Base-by-base conservation (phyloP, 805 yeast species). In the Schizosaccharomyces osmophilus region DNA sequence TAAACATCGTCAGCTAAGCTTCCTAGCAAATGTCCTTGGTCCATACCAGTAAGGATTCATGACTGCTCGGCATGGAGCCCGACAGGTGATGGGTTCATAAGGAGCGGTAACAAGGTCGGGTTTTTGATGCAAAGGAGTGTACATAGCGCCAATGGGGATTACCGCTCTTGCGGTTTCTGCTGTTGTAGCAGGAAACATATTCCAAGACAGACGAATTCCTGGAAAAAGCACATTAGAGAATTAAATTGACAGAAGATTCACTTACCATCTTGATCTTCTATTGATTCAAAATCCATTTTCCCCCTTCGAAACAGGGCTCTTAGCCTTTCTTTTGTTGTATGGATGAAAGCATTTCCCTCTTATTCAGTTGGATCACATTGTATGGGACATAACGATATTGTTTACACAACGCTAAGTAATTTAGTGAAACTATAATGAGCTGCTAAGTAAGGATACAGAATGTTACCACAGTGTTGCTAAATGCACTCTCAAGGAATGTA, bases 61-160 rank as follows among this genome's bases (percentile, higher is more conserved):
- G 45, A 87, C 82, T 4, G 89, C 83, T 65, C 86, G 82, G 77
- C 98, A 93, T 63, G 81, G 81, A 29, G 82, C 79, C 62, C 88
- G 78, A 74, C 96, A 89, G 54, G 80, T 73, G 61, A 82, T 82
- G 13, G 97, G 97, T 71, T 89, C 95, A 72, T 88, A 87, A 67
- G 80, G 80, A 62, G 89, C 87, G 61, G 85, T 73, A 19, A 86
- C 83, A 64, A 87, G 75, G 64, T 83, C 88, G 63, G 83, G 84
- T 66, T 85, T 80, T 63, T 80, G 81, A 68, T 86, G 82, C 67
- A 93, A 78, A 8, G 98, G 98, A 17, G 97, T 88, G 75, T 88
- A 93, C 64, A 93, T 74, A 62, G 95, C 84, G 54, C 96, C 95
- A 45, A 93, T 83, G 11, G 98, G 98, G 41, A 90, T 88, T n/a